Evolutionary conservation across 73 alveolate species (phyloP), one percentile per base, ranked within the genome.

Genomic region (Paramecium sonneborni): DNA sequence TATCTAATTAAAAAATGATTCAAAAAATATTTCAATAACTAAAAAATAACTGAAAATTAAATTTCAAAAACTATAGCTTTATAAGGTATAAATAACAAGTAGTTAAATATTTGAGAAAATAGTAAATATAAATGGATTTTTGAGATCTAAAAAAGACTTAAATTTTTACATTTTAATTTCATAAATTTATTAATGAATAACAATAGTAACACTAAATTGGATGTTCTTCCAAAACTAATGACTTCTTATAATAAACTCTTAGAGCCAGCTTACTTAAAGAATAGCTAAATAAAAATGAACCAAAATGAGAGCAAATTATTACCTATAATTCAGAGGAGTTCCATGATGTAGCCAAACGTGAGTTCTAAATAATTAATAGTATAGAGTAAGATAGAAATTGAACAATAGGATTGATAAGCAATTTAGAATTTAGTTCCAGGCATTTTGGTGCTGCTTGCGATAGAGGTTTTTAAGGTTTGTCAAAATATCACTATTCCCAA

Each of bases 171-270:
- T n/a, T 52, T n/a, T 18, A 18, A 18, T 52, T 52, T 52, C 30
- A 52, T 52, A 15, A 52, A 52, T 52, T 62, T 62, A 23, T 62
- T 62, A 62, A 62, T 62, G 84, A 62, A 62, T 26, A 62, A 62
- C 44, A 30, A 62, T 30, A 62, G 84, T 52, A 52, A 52, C 46
- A 62, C 84, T 30, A 26, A 62, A 30, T 62, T 62, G 48, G 90
- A 79, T 23, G 41, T 62, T 43, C 74, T 79, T 79, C 90, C 90
- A n/a, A 79, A 79, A 79, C 72, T 79, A 9, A 79, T 79, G 90
- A 43, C 69, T 43, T 39, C 90, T 30, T n/a, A 32, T n/a, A 74
- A 79, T 34, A 79, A 79, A 44, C 43, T 79, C 10, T 21, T 79
- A 10, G 90, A 79, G 55, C 90, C 90, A 9, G 44, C 55, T 24